phyloP scores from a whole-genome alignment of 805 yeast species.

The Groenewaldozyma tartarivorans region DNA sequence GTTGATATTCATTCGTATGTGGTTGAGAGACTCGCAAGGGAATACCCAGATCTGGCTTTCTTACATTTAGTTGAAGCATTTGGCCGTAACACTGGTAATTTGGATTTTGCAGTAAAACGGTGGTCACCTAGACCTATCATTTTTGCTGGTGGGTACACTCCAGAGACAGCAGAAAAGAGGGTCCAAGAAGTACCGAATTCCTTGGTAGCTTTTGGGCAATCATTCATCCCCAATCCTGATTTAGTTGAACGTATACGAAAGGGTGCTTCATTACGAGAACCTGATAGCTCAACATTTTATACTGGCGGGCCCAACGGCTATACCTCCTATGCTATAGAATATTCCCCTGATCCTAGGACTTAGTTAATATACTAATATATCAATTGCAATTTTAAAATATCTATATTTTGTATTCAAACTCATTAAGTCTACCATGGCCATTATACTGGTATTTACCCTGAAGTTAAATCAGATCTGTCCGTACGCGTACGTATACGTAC shows the following conservation, averaged over 20 bases:
- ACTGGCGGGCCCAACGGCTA: no score
- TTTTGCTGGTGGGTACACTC: constrained; percentile 4
- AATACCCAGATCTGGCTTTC: constrained; percentile 17
- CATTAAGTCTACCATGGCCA: no score
- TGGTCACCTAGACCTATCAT: neutral
- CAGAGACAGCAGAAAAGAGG: neutral
- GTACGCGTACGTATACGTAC: no score
- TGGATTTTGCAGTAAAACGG: neutral
- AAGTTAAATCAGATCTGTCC: no score
- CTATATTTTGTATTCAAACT: no score
- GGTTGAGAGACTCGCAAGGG: constrained; percentile 28
- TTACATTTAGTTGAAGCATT: constrained; percentile 17
- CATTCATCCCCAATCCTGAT: constrained; percentile 47
- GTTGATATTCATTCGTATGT: constrained; percentile 27
- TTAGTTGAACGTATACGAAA: constrained; percentile 35
- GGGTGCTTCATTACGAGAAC: constrained; percentile 32
- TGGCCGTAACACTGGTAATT: constrained; percentile 12
- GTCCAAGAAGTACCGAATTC: constrained; percentile 19
- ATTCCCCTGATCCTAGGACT: no score
- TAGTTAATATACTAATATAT: no score
- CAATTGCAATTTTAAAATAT: no score
- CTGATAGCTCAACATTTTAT: constrained; percentile 42
- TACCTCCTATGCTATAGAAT: no score
- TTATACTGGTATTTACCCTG: no score
- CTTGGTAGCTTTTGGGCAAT: constrained; percentile 36